Conservation (phyloP, 805 yeast species). For the Kodamaea leandrae region DNA sequence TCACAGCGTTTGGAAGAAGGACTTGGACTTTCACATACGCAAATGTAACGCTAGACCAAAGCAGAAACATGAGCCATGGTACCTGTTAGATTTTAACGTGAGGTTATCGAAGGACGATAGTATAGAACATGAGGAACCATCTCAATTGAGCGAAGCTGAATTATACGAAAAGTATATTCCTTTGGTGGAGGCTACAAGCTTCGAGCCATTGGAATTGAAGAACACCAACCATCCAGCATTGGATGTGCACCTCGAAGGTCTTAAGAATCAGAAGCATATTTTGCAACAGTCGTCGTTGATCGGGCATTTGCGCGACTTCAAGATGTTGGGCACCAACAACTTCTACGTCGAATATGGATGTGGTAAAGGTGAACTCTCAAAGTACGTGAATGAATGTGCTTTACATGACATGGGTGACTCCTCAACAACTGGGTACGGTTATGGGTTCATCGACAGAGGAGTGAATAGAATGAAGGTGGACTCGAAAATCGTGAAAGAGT, state of each 20-base stretch:
- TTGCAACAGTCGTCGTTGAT: slow-evolving; percentile 78
- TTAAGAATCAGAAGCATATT: slow-evolving; percentile 70
- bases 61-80: slow-evolving; percentile 49
- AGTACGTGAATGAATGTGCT: slow-evolving; percentile 51
- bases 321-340: slow-evolving; percentile 33
- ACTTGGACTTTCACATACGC: slow-evolving; percentile 52
- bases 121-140: background rate
- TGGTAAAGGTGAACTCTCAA: slow-evolving; percentile 80
- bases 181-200: slow-evolving; percentile 13
- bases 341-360: slow-evolving; percentile 81
- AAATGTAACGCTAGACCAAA: slow-evolving; percentile 55
- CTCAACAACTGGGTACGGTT: slow-evolving; percentile 31
- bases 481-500: slow-evolving; percentile 58
- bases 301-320: slow-evolving; percentile 52
- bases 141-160: slow-evolving; percentile 4
- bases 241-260: slow-evolving; percentile 42
- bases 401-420: slow-evolving; percentile 15
- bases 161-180: slow-evolving; percentile 19
- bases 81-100: slow-evolving; percentile 45
- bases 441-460: slow-evolving; percentile 71
- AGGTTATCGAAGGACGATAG: slow-evolving; percentile 9
- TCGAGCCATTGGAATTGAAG: slow-evolving; percentile 18
- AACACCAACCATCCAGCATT: slow-evolving; percentile 30
- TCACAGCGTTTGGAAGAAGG: slow-evolving; percentile 68
- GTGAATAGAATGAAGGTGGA: slow-evolving; percentile 79